A percentile compares a stretch with the other conserved stretches of the same genome.
These are phyloP conservation scores for Podila minutissima DNA, from an alignment of 192 early-diverging fungal genomes.

Conservation along the genomic window DNA sequence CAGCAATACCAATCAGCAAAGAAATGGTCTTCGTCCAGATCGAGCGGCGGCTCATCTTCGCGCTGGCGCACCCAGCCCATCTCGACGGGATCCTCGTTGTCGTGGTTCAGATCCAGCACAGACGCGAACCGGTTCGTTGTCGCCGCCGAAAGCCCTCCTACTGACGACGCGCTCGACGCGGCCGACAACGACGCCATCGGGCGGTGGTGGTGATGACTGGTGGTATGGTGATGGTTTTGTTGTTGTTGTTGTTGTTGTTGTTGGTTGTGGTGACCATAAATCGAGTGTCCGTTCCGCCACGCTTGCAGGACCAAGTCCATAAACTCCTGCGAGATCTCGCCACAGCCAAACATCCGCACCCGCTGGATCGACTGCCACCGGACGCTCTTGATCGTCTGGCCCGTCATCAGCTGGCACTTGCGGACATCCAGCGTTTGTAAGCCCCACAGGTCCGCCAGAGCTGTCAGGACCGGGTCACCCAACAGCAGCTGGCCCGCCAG, in stretches of 20 bases:
- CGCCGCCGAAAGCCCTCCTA: neutral
- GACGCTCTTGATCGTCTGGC: constrained; percentile 27
- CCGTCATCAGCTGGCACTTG: constrained; percentile 36
- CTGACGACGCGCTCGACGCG: neutral
- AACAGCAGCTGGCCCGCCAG: constrained; percentile 31
- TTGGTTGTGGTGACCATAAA: neutral
- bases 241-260: neutral
- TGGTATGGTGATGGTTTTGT: neutral
- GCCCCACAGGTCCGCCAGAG: constrained; percentile 42
- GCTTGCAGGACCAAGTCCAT: constrained; percentile 43
- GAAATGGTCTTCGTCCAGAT: constrained; percentile 47
- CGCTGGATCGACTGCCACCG: constrained; percentile 47
- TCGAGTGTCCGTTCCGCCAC: constrained; percentile 18
- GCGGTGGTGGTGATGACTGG: neutral
- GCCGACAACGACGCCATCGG: neutral
- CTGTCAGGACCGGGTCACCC: constrained; percentile 26
- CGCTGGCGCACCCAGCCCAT: constrained; percentile 51
- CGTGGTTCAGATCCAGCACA: constrained; percentile 29
- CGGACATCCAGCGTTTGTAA: constrained; percentile 41
- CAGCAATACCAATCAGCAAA: constrained; percentile 47
- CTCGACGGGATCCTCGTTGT: constrained; percentile 44
- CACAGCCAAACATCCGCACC: constrained; percentile 40
- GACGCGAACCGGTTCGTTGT: constrained; percentile 15
- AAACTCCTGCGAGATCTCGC: constrained; percentile 44
- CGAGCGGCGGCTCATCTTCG: constrained; percentile 35